A percentile compares a stretch with the other conserved stretches of the same genome.
These are phyloP conservation scores for Ambrosia artemisiifolia DNA, from an alignment of 129 eudicot genomes.

Conservation along the genomic window DNA sequence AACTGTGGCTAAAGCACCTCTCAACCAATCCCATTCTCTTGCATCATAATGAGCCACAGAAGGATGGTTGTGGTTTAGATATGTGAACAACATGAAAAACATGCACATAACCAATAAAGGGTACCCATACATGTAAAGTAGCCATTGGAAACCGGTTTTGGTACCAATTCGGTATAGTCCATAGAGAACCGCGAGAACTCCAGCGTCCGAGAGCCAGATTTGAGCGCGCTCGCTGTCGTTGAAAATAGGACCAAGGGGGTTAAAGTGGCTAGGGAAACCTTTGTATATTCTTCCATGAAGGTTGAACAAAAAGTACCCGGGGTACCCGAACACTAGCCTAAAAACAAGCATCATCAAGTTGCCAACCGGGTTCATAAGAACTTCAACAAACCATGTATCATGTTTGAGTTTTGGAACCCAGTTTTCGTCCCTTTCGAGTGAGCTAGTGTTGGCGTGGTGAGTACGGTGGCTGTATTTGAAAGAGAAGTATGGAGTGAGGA, in stretches of 20 bases:
- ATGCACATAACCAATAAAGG: slow-evolving; percentile 19
- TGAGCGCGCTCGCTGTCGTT: slow-evolving; percentile 31
- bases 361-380: slow-evolving; percentile 30
- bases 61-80: slow-evolving; percentile 32
- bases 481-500: slow-evolving; percentile 35
- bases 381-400: slow-evolving; percentile 21
- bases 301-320: slow-evolving; percentile 43
- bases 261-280: slow-evolving; percentile 29
- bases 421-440: slow-evolving; percentile 32
- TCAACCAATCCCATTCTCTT: slow-evolving; percentile 41
- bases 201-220: slow-evolving; percentile 25
- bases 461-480: slow-evolving; percentile 39
- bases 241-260: slow-evolving; percentile 35
- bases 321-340: slow-evolving; percentile 40
- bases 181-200: slow-evolving; percentile 16
- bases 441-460: slow-evolving; percentile 42
- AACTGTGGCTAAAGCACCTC: slow-evolving; percentile 36
- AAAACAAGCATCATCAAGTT: slow-evolving; percentile 20
- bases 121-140: slow-evolving; percentile 22
- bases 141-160: slow-evolving; percentile 19
- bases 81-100: slow-evolving; percentile 23
- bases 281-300: slow-evolving; percentile 39
- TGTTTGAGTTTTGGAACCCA: slow-evolving; percentile 26
- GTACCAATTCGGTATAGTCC: not conserved
- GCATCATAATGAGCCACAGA: slow-evolving; percentile 34